phyloP scores from a whole-genome alignment of 2,329 filamentous ascomycete species.

The Clarireedia homoeocarpa region DNA sequence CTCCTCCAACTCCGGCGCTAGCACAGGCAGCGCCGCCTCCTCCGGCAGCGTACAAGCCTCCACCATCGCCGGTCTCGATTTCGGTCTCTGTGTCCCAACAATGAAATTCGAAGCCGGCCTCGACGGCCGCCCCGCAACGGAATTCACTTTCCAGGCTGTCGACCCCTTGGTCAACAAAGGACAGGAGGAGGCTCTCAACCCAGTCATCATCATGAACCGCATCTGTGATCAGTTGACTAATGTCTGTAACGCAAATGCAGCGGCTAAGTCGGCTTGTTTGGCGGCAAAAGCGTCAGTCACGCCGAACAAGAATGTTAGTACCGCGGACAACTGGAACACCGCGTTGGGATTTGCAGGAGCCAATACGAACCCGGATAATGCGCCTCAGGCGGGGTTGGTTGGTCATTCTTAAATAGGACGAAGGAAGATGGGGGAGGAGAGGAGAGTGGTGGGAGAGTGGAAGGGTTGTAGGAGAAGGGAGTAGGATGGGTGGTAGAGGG shows the following conservation, averaged over 20 bases:
- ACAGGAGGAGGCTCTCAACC: slow-evolving; percentile 62
- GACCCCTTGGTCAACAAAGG: slow-evolving; percentile 52
- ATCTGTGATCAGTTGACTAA: slow-evolving; percentile 63
- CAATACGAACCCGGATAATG: slow-evolving; percentile 26
- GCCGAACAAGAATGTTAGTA: slow-evolving; percentile 40
- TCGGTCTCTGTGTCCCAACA: slow-evolving; percentile 41
- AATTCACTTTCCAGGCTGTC: slow-evolving; percentile 61
- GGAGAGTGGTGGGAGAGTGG: no score
- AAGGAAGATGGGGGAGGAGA: background rate
- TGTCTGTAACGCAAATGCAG: slow-evolving; percentile 55
- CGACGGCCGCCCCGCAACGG: slow-evolving; percentile 41
- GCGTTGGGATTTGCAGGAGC: slow-evolving; percentile 32
- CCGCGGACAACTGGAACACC: slow-evolving; percentile 38
- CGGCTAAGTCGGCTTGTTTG: slow-evolving; percentile 46
- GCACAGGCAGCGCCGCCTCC: slow-evolving; percentile 12
- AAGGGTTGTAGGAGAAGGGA: background rate
- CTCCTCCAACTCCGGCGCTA: background rate
- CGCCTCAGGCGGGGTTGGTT: slow-evolving; percentile 24
- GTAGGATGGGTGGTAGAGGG: background rate
- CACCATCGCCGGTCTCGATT: slow-evolving; percentile 35
- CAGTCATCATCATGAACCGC: slow-evolving; percentile 66
- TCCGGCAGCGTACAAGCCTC: slow-evolving; percentile 21
- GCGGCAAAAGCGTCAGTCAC: slow-evolving; percentile 45
- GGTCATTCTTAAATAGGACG: slow-evolving; percentile 19
- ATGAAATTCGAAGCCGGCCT: slow-evolving; percentile 51